Evolutionary conservation across 306 rosid species (phyloP).

Genomic region (Dryas drummondii): DNA sequence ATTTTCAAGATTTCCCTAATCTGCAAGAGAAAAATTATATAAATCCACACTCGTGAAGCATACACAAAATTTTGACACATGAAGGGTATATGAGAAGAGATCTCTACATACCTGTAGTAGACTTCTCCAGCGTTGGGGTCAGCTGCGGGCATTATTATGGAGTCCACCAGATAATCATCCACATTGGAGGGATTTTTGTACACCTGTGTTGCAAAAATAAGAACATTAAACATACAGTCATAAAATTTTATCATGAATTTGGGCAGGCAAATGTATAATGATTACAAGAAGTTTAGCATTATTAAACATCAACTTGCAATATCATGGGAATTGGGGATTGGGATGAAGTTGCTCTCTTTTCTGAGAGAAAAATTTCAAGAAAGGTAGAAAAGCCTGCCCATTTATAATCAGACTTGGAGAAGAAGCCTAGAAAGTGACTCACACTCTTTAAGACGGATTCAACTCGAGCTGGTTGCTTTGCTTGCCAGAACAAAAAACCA

Average conservation of each 20-base stretch:
- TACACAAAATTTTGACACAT: too few relatives aligned
- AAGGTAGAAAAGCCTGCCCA: background rate
- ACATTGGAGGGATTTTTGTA: constrained; percentile 73
- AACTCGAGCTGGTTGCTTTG: constrained; percentile 83
- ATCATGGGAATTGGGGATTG: background rate
- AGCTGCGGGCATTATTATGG: constrained; percentile 81
- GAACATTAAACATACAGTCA: background rate
- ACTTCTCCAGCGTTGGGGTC: constrained; percentile 95
- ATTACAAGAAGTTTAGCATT: constrained; percentile 4
- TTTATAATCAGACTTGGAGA: background rate
- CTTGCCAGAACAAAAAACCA: constrained; percentile 90
- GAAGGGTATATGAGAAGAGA: background rate
- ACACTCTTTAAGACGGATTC: constrained; percentile 79
- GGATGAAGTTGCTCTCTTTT: background rate
- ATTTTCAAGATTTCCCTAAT: background rate
- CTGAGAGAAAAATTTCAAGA: background rate
- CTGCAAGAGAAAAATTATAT: background rate
- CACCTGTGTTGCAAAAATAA: constrained; percentile 46
- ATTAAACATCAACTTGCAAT: background rate
- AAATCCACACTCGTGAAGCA: too few relatives aligned
- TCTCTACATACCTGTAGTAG: constrained; percentile 65
- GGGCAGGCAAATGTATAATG: background rate
- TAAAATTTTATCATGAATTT: background rate
- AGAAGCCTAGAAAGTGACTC: constrained; percentile 34
- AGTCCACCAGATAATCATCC: constrained; percentile 91